Base-by-base conservation (phyloP, 2,329 filamentous ascomycete species). In the Pochonia chlamydosporia region DNA sequence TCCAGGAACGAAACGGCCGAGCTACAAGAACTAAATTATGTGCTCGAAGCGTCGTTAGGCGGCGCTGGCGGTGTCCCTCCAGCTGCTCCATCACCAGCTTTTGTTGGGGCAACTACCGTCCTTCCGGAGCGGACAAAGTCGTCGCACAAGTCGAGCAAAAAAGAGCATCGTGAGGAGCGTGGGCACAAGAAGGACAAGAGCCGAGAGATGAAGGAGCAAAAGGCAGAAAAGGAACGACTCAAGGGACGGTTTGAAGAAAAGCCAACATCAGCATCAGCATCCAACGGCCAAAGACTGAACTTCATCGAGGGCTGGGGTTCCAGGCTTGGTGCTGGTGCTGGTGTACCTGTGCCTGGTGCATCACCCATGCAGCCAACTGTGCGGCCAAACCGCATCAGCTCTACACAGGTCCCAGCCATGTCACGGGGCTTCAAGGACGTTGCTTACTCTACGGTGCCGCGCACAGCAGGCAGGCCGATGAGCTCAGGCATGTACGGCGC, bases 231-330 rank as follows among this genome's bases (percentile, higher is more conserved):
- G 53, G 63, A 65, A 40, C 66, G 67, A 14, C 59, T 70, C 44
- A 63, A 62, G 25, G 59, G 58, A 46, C 64, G 67, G 24, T 69
- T 70, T 50, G 67, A 67, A 26, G 62, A 67, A 45, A 58, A 57
- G 39, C 26, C 33, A 18, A 20, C 24, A 24, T 25, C 39, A 24
- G 26, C 40, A 8, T 26, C 57, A 41, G 46, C 54, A 25, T 44
- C 53, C 48, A 46, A 48, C 11, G 40, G 36, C 51, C 63, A 59
- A 40, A 60, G 60, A 37, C 52, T 59, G 48, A 66, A 63, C 60
- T 67, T 62, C 57, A 60, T 64, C 23, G 63, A 67, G 37, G 28
- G 11, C 11, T 47, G 45, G 45, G 45, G 26, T 5, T 6, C 36
- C 28, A 23, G 39, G 21, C 30, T 23, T 6, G 30, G 21, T 28